A percentile compares a stretch with the other conserved stretches of the same genome.
These are phyloP conservation scores for Penicillium roqueforti DNA, from an alignment of 495 filamentous ascomycete genomes.

Conservation along the genomic window DNA sequence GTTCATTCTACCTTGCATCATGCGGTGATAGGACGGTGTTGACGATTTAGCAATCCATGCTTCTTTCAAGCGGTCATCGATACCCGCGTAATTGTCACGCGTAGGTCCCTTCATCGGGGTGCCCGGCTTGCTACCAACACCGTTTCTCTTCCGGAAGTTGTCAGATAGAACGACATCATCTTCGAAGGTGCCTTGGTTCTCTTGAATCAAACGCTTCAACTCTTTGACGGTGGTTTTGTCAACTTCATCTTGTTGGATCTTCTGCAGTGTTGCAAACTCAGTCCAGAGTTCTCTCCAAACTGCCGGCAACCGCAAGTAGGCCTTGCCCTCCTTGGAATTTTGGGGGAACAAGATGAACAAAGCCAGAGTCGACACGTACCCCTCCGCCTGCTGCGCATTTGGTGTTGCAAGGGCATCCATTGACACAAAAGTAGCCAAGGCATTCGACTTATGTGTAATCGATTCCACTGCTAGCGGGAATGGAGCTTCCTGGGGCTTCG, in stretches of 20 bases:
- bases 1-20: slow-evolving; percentile 56
- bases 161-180: slow-evolving; percentile 71
- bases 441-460: slow-evolving; percentile 40
- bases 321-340: slow-evolving; percentile 79
- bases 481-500: slow-evolving; percentile 63
- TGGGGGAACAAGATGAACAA: slow-evolving; percentile 74
- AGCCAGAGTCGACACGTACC: slow-evolving; percentile 75
- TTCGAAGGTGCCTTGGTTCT: slow-evolving; percentile 46
- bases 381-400: slow-evolving; percentile 74
- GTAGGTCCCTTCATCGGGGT: slow-evolving; percentile 34
- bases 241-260: slow-evolving; percentile 58
- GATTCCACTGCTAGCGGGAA: slow-evolving; percentile 34
- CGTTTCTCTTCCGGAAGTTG: slow-evolving; percentile 60
- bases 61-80: slow-evolving; percentile 50
- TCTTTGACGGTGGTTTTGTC: slow-evolving; percentile 60
- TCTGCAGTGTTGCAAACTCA: slow-evolving; percentile 67
- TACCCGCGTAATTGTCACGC: slow-evolving; percentile 37
- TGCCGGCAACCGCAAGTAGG: slow-evolving; percentile 69
- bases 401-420: slow-evolving; percentile 77
- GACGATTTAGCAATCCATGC: slow-evolving; percentile 69
- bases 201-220: slow-evolving; percentile 45
- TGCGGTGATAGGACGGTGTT: slow-evolving; percentile 48
- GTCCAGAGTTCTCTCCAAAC: slow-evolving; percentile 83
- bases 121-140: slow-evolving; percentile 43
- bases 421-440: slow-evolving; percentile 52